These are phyloP conservation scores for Leccinum idahoense DNA, from an alignment of 1,284 basidiomycete genomes.

Conservation along the genomic window DNA sequence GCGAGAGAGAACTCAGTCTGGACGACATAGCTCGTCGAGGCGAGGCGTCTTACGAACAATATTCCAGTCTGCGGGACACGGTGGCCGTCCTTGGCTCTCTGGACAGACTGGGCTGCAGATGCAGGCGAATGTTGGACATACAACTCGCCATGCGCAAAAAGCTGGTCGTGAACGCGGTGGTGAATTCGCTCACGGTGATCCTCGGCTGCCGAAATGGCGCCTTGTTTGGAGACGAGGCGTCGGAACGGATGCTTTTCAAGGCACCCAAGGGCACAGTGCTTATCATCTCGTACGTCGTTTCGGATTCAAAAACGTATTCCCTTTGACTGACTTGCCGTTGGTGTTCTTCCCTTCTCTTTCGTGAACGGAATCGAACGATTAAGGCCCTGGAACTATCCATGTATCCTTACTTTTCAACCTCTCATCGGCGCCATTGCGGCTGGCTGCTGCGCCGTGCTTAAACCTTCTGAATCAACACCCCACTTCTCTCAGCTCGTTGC, in stretches of 20 bases:
- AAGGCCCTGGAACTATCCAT: slow-evolving; percentile 56
- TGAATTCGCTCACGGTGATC: slow-evolving; percentile 87
- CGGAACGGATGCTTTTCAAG: slow-evolving; percentile 41
- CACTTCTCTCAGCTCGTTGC: slow-evolving; percentile 48
- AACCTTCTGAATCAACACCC: slow-evolving; percentile 58
- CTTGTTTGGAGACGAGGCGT: slow-evolving; percentile 44
- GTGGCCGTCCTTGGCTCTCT: slow-evolving; percentile 61
- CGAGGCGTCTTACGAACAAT: slow-evolving; percentile 40
- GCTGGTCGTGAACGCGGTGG: slow-evolving; percentile 78
- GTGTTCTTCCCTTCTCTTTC: background rate
- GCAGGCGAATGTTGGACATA: slow-evolving; percentile 68
- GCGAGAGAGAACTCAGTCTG: slow-evolving; percentile 39
- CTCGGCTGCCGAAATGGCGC: slow-evolving; percentile 80
- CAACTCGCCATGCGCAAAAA: slow-evolving; percentile 77
- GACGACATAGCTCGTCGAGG: slow-evolving; percentile 50
- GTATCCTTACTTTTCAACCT: slow-evolving; percentile 45
- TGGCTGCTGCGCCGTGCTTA: slow-evolving; percentile 54
- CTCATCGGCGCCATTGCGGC: slow-evolving; percentile 59
- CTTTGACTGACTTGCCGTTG: background rate
- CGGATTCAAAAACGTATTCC: no score
- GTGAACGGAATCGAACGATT: background rate
- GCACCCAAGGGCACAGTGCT: slow-evolving; percentile 43
- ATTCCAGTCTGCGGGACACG: slow-evolving; percentile 63
- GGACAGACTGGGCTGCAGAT: slow-evolving; percentile 54
- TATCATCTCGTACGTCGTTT: slow-evolving; percentile 31